Evolutionary conservation across 306 rosid species (phyloP), one percentile per base, ranked within the genome.

Genomic region (Cicer bijugum): DNA sequence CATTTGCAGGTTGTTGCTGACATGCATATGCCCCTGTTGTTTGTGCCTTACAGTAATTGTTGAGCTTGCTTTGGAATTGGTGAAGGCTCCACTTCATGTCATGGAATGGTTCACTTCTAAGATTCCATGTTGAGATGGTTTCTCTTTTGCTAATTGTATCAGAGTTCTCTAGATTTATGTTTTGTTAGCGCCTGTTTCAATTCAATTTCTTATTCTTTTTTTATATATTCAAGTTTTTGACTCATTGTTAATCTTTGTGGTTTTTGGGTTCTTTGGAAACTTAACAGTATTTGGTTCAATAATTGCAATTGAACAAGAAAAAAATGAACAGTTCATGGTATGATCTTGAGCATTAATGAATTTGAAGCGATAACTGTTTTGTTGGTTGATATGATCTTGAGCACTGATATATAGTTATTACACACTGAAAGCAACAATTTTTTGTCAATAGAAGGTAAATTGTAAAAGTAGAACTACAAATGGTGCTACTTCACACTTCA

Each of bases 51-150:
- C 96, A 17, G 67, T 90, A n/a, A 67, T 92, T n/a, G 98, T 92
- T 81, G 96, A 92, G 82, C 69, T 89, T 71, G 96, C 94, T 6
- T 79, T 92, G 65, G 83, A 77, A 62, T 81, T 92, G 73, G 7
- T 92, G 9, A 92, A 92, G 80, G 97, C 97, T 75, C 98, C 96
- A 1, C 55, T 92, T 50, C 96, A 90, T 57, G 98, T 92, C 0
- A 90, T 92, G 96, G 85, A 83, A 72, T 92, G 98, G 98, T 92
- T 90, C 82, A 92, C 98, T 50, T 85, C 88, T 80, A 84, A 87
- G 84, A 92, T 92, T 62, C 96, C 94, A 2, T 90, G 95, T 83
- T 81, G 65, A 83, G 5, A 9, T 60, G 5, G 0, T 20, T 6
- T 67, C 10, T 3, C 52, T 58, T 58, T 53, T 42, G 2, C 56